Evolutionary conservation across 805 yeast genomes (phyloP), one percentile per base, ranked within the genome.

Genomic region (Ogataea angusta): DNA sequence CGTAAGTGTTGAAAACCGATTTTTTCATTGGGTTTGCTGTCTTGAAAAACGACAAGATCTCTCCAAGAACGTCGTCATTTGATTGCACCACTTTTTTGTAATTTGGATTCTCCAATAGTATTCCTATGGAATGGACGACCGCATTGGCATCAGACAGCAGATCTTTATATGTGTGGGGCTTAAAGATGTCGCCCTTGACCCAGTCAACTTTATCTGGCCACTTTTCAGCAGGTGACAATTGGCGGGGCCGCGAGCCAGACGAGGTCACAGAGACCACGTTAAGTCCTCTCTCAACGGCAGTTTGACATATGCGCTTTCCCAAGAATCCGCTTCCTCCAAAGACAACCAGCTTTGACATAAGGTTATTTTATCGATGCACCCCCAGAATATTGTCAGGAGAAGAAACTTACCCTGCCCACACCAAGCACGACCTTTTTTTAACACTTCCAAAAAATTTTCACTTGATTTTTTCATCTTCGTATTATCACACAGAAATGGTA

Each of bases 251-350:
- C 8, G 56, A 61, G 0, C 88, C 90, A 4, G 83, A 75, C 25
- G 83, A 44, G 8, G 49, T 50, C n/a, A 86, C 62, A 0, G 95
- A 76, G 0, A 80, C 70, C 4, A 89, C 95, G 9, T 72, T 59
- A 59, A 70, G 78, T 0, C 95, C 95, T 14, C 75, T 60, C 16
- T 60, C 63, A 1, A 85, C 61, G 0, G 84, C 95, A 2, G 72
- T 70, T 56, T 81, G 82, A 56, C 95, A 85, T 7, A 90, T 79
- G 24, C 80, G 66, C 42, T 68, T 70, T 10, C 95, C 83, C 13
- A 90, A 60, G 56, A 86, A 86, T 7, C 97, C 97, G 49, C 77
- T 79, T 1, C 97, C 96, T 13, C 98, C 98, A 54, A 89, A 78
- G 0, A 89, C 86, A 3, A 86, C 77, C 3, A 64, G 33, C 17